Percentiles rank a stretch among this genome's conserved stretches.
These are phyloP conservation scores for Sphagnum magellanicum DNA, from an alignment of 228 moss, liverwort and hornwort genomes.

Conservation along the genomic window DNA sequence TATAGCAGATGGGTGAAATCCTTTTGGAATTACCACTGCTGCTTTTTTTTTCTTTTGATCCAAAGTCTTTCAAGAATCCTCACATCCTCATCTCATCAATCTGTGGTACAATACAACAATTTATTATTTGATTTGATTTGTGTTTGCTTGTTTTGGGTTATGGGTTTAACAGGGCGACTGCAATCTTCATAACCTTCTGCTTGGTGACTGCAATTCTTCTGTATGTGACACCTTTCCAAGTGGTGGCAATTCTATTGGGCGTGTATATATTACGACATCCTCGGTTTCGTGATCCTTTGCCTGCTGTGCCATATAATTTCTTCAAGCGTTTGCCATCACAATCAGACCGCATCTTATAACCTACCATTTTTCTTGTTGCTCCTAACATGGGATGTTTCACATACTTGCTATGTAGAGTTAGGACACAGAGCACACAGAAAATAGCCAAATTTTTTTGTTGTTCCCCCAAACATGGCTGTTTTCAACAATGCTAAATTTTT, in stretches of 20 bases:
- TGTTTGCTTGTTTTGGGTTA: background rate
- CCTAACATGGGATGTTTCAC: too few species aligned
- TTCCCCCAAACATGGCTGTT: too few species aligned
- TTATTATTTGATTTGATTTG: background rate
- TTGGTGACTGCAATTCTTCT: slow-evolving; percentile 26
- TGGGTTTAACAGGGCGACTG: slow-evolving; percentile 6
- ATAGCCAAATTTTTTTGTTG: too few species aligned
- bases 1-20: too few species aligned
- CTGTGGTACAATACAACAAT: too few species aligned
- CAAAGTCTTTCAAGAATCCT: too few species aligned
- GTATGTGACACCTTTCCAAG: slow-evolving; percentile 40
- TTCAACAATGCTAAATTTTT: too few species aligned
- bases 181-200: slow-evolving; percentile 10
- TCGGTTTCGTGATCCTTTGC: slow-evolving; percentile 40
- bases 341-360: slow-evolving; percentile 21
- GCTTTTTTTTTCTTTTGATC: too few species aligned
- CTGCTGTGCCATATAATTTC: slow-evolving; percentile 22
- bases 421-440: too few species aligned
- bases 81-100: too few species aligned
- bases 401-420: too few species aligned
- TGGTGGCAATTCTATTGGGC: slow-evolving; percentile 32
- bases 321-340: slow-evolving; percentile 39
- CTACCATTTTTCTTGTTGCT: background rate
- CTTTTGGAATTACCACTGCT: too few species aligned
- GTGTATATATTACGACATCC: slow-evolving; percentile 34